Base-by-base conservation (phyloP, 306 rosid species). In the Coriaria nepalensis region DNA sequence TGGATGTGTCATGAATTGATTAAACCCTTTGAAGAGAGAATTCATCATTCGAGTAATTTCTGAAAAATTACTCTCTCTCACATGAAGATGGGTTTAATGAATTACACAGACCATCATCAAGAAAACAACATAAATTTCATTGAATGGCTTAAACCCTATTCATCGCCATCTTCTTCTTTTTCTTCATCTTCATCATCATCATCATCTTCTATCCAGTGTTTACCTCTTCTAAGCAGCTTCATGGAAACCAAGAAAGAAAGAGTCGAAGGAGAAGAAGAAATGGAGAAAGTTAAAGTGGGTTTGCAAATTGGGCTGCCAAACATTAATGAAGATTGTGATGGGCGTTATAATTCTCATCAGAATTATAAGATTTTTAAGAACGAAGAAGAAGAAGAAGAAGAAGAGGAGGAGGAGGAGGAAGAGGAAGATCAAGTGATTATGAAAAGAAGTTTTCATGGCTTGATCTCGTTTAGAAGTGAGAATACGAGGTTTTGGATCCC, bases 401-500 rank as follows among this genome's bases (percentile, higher is more conserved):
- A 9, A n/a, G n/a, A n/a, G n/a, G n/a, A n/a, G n/a, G 80, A 73
- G 55, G 66, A 65, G 52, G 56, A 38, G 2, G 37, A 61, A 13
- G 47, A 8, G 7, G 36, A 6, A 6, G 38, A 9, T 9, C 13
- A 49, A 3, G 29, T 20, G 29, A 7, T 46, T 32, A 43, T 48
- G 55, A 80, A 63, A 70, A 72, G 63, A 62, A 61, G 57, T 69
- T 69, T 65, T 53, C 63, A 64, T 63, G 81, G 86, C 2, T 67
- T 20, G 29, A 20, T 45, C 49, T 60, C 79, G 53, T 74, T 78
- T 40, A 68, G 63, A n/a, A 40, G 48, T 6, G 78, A 83, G 60
- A 80, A 75, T 60, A 20, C 29, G 29, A 78, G 95, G 77, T 90
- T 90, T 66, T 90, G 98, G 98, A 90, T 90, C 49, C 98, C 98